Evolutionary conservation across 1,139 yeast genomes (phyloP), one percentile per base, ranked within the genome.

Genomic region (Protomyces pachydermus): DNA sequence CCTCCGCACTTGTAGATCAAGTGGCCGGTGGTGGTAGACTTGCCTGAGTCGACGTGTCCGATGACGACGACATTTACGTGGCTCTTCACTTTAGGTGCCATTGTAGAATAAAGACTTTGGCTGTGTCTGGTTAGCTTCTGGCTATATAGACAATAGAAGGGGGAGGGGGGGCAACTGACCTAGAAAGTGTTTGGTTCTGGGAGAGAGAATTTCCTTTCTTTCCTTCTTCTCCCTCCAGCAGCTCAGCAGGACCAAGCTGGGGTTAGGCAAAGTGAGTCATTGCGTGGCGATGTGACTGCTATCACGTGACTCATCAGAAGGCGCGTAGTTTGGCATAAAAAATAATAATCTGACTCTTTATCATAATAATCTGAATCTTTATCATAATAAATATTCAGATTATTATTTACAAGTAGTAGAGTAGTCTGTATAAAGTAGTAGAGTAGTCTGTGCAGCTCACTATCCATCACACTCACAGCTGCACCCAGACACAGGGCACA

Each of bases 41-140:
- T 90, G 84, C 96, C 96, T 75, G 97, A 90, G 84, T 90, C 97
- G 96, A 90, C 97, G 95, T 91, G 98, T 82, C 98, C 98, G 81
- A 91, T 91, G 80, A 91, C 98, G 82, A 91, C 98, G 83, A 91
- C 93, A 96, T 91, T 91, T 82, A 91, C 88, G 89, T 91, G 98
- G 82, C 84, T 78, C 88, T 90, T 91, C 25, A 51, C 62, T 58
- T 58, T 58, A 52, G 56, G 56, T 50, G 48, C 48, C 48, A 42
- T 42, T n/a, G 25, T 42, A 28, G 32, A 28, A 28, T 28, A 28
- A 28, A 28, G 32, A 28, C 32, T 28, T 28, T 28, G 32, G 32
- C 32, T 28, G 32, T 20, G 8, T 28, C 32, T 28, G 32, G 32
- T 28, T 28, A 28, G 32, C 4, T 1, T 28, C 32, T 28, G 32